These are phyloP conservation scores for Stenogyne calaminthoides DNA, from an alignment of 305 asterid genomes.

Conservation along the genomic window DNA sequence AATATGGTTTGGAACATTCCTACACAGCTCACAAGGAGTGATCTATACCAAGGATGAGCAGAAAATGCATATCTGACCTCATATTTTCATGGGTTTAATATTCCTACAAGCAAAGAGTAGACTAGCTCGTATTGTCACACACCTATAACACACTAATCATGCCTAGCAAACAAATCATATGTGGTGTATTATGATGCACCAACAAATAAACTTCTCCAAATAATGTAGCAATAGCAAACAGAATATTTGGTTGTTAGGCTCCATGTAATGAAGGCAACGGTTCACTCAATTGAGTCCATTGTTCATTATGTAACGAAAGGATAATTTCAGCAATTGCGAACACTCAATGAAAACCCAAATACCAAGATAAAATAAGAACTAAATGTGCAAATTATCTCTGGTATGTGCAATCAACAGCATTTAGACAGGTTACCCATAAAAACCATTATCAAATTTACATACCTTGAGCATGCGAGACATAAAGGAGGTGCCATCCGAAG, in stretches of 20 bases:
- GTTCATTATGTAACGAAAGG: neutral
- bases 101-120: neutral
- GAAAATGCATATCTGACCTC: neutral
- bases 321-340: neutral
- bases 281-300: constrained; percentile 3
- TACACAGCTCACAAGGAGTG: neutral
- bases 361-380: neutral
- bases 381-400: neutral
- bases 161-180: neutral
- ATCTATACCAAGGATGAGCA: neutral
- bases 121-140: neutral
- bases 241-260: neutral
- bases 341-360: constrained; percentile 1
- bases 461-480: constrained; percentile 61
- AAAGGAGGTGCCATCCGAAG: constrained; percentile 56
- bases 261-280: neutral
- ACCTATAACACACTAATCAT: neutral
- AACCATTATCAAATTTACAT: constrained; percentile 21
- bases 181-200: neutral
- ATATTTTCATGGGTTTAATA: neutral
- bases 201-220: neutral
- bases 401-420: neutral
- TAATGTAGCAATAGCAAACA: constrained; percentile 5
- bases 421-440: neutral
- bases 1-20: neutral